A percentile compares a stretch with the other conserved stretches of the same genome.
These are phyloP conservation scores for Cephalotrichum gorgonifer DNA, from an alignment of 2,329 filamentous ascomycete genomes.

Conservation along the genomic window DNA sequence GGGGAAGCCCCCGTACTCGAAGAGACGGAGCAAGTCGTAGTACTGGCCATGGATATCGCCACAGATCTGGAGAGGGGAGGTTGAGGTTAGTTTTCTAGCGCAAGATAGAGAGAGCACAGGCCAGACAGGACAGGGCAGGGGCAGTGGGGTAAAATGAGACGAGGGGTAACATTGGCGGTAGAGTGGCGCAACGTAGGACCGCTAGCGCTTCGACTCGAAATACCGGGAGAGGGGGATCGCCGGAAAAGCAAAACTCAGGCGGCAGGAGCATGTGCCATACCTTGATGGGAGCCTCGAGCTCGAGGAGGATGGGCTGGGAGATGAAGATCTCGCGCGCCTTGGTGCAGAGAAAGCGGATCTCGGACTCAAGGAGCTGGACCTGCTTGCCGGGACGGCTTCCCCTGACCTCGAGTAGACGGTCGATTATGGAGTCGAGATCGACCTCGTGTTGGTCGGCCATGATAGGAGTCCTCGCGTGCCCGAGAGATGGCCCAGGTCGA, in stretches of 20 bases:
- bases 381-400: conserved; percentile 97
- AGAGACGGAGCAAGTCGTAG: conserved; percentile 92
- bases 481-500: conserved; percentile 27
- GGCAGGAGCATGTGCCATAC: conserved; percentile 39
- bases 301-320: conserved; percentile 93
- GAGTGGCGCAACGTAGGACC: too few relatives aligned
- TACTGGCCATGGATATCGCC: conserved; percentile 99
- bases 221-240: background rate
- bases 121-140: too few relatives aligned
- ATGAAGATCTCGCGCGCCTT: conserved; percentile 99
- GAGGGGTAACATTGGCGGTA: too few relatives aligned
- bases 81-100: background rate
- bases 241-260: background rate
- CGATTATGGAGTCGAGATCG: conserved; percentile 98
- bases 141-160: too few relatives aligned
- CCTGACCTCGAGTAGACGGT: conserved; percentile 92
- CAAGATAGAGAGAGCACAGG: background rate
- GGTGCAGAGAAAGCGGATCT: conserved; percentile 95
- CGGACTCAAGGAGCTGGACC: conserved; percentile 89
- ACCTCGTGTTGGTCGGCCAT: conserved; percentile 72
- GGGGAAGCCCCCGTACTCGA: conserved; percentile 97
- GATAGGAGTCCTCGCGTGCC: conserved; percentile 23
- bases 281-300: conserved; percentile 98
- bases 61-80: conserved; percentile 60
- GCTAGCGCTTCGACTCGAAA: background rate